phyloP scores from a whole-genome alignment of 352 stramenopile species.

The Blastocystis sp. region DNA sequence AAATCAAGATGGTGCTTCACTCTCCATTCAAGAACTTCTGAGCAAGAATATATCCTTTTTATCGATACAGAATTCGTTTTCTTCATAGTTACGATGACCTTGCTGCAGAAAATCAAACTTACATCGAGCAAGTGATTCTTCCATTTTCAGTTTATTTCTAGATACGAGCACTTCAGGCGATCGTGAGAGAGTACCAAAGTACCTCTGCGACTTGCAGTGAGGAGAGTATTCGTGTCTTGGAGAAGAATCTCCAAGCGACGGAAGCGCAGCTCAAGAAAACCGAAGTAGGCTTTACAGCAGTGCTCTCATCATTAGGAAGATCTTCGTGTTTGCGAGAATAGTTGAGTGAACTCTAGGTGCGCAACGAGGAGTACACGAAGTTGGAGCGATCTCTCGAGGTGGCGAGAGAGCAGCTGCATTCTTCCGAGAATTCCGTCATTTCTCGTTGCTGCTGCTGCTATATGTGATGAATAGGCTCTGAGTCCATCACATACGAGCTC shows the following conservation, averaged over 20 bases:
- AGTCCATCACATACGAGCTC: conserved; percentile 19
- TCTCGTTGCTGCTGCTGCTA: not conserved
- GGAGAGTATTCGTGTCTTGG: not conserved
- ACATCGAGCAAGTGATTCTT: conserved; percentile 21
- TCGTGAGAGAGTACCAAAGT: conserved; percentile 33
- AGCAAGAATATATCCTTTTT: conserved; percentile 51
- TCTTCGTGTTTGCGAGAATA: not conserved
- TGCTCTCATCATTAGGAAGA: not conserved
- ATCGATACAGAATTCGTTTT: not conserved
- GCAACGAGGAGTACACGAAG: not conserved
- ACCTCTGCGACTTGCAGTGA: not conserved
- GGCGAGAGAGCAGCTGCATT: not conserved
- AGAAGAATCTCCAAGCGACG: conserved; percentile 32
- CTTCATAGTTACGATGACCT: conserved; percentile 35
- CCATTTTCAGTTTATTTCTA: not conserved
- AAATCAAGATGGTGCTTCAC: not conserved
- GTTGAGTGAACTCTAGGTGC: not conserved
- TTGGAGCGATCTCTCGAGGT: not conserved
- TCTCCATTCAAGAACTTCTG: not conserved
- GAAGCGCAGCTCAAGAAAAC: conserved; percentile 45
- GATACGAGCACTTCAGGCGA: conserved; percentile 49
- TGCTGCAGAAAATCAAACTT: conserved; percentile 34
- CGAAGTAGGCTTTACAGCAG: not conserved
- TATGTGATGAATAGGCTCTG: not conserved
- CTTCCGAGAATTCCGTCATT: conserved; percentile 26